Conservation (phyloP, 1,284 basidiomycete species). For the Mycena sp. region DNA sequence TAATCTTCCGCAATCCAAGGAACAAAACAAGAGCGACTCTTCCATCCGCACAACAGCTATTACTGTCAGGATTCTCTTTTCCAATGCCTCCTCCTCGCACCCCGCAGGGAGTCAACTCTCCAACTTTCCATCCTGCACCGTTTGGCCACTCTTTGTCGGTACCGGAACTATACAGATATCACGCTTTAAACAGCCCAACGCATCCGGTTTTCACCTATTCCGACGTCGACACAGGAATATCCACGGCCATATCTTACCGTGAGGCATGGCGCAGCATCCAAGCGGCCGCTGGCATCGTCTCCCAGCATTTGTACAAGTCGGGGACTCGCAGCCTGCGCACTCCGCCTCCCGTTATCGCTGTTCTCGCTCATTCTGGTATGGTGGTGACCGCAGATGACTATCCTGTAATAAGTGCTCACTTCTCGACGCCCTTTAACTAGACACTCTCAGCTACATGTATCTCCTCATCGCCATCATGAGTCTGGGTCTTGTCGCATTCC, state of each 20-base stretch:
- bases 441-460: conserved; percentile 15
- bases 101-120: conserved; percentile 7
- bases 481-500: conserved; percentile 7
- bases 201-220: conserved; percentile 17
- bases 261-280: conserved; percentile 4
- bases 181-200: conserved; percentile 3
- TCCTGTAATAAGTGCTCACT: neutral
- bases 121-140: conserved; percentile 12
- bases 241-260: neutral
- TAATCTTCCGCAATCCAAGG: no score
- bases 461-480: conserved; percentile 12
- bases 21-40: no score
- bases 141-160: conserved; percentile 12
- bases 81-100: conserved; percentile 1
- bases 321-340: neutral
- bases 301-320: neutral
- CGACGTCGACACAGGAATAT: neutral
- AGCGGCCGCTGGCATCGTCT: neutral
- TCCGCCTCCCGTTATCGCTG: neutral
- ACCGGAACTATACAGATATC: conserved; percentile 8
- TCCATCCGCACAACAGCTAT: no score
- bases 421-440: no score
- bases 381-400: neutral
- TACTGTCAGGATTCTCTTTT: no score
- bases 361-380: conserved; percentile 3